Evolutionary conservation across 345 rosid genomes (phyloP), one percentile per base, ranked within the genome.

Genomic region (Gossypium sturtianum): DNA sequence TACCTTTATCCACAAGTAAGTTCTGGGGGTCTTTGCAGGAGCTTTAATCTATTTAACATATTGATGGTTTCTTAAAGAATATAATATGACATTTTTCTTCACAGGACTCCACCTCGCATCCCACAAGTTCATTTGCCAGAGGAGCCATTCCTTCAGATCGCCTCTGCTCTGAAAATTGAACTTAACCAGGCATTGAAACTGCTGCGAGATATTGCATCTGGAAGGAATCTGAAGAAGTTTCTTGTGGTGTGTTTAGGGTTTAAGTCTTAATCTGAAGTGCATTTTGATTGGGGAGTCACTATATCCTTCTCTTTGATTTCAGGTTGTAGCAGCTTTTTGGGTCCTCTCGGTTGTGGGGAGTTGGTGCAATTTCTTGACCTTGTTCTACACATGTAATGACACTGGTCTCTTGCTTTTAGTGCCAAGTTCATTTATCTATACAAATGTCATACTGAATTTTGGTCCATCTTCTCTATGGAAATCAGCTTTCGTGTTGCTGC

Each of bases 321-420:
- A 93, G 98, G 87, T 84, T 61, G 78, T 91, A 34, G 90, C 86
- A 66, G 88, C 82, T 66, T 79, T 93, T 72, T 93, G 95, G 95
- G 76, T 84, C 52, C 57, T 88, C 73, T 93, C 97, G 2, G 76
- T 85, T 60, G 91, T 93, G 73, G 98, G 97, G 7, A 85, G 81
- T 25, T 86, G 92, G 83, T 88, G 81, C 87, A 87, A 88, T 68
- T 93, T 93, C 92, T 72, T 93, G 89, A 91, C 98, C 17, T 74
- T 93, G 89, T 87, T 89, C 69, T 93, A 93, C 86, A 86, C 86
- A 48, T 74, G 98, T 89, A 86, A 84, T 43, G 78, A 23, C 49
- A 16, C 49, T 38, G 2, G n/a, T 23, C 68, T 45, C 73, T 70
- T 34, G 4, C 52, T 43, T 22, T 27, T 9, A 19, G 25, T 48